Conservation (phyloP, 2,329 filamentous ascomycete species). For the Fusarium anthophilum region DNA sequence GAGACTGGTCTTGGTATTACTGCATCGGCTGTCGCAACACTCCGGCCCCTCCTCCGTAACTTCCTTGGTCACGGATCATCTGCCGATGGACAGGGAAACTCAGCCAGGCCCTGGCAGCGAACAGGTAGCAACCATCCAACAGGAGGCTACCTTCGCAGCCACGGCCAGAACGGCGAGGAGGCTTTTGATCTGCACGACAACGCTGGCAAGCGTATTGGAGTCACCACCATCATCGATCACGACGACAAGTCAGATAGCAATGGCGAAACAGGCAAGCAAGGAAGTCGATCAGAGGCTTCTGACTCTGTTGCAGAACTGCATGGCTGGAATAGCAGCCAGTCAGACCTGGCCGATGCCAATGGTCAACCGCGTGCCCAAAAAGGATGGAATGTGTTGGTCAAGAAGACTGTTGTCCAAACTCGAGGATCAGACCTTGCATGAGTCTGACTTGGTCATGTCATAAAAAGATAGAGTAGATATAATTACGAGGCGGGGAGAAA, state of each 20-base stretch:
- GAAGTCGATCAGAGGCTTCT: conserved; percentile 20
- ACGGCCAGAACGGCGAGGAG: conserved; percentile 10
- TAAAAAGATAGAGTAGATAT: not conserved
- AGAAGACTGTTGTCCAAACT: conserved; percentile 40
- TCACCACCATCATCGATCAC: conserved; percentile 40
- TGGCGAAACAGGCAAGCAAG: not conserved
- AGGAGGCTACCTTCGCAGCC: conserved; percentile 33
- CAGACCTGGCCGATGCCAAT: conserved; percentile 19
- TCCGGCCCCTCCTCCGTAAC: conserved; percentile 30
- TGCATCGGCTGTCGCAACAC: conserved; percentile 52
- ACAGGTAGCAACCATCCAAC: conserved; percentile 31
- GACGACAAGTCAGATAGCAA: not conserved
- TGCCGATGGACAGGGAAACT: conserved; percentile 23
- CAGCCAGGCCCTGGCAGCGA: conserved; percentile 29
- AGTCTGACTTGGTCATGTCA: not conserved
- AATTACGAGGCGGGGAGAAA: not conserved
- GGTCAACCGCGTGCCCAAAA: conserved; percentile 3
- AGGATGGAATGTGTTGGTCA: conserved; percentile 39
- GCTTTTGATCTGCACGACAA: conserved; percentile 20
- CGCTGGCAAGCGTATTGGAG: conserved; percentile 14
- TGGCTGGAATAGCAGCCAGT: conserved; percentile 40
- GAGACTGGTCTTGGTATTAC: conserved; percentile 55
- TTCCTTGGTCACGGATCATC: conserved; percentile 16
- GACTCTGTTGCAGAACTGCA: conserved; percentile 6
- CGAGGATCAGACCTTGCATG: conserved; percentile 9